Percentiles rank a stretch among this genome's conserved stretches.
These are phyloP conservation scores for Metschnikowia borealis DNA, from an alignment of 805 yeast species.

Conservation along the genomic window DNA sequence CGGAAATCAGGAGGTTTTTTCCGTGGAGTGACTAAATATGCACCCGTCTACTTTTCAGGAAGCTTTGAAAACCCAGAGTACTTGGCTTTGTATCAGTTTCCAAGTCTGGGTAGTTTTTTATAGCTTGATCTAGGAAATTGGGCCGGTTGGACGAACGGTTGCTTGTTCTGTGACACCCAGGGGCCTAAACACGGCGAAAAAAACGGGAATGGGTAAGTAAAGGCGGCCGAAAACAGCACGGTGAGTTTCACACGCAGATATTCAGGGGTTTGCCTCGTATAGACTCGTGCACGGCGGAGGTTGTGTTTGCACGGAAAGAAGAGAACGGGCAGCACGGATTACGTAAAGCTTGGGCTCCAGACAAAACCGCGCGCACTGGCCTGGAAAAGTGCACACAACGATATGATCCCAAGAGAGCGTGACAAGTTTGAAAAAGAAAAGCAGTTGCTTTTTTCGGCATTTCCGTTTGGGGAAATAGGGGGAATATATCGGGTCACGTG, in stretches of 20 bases:
- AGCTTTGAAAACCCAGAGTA: too few relatives aligned
- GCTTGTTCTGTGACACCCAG: neutral
- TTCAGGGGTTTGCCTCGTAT: neutral
- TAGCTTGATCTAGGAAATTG: too few relatives aligned
- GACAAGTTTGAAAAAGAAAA: neutral
- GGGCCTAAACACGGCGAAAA: neutral
- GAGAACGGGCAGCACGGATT: constrained; percentile 2
- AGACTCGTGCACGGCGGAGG: neutral
- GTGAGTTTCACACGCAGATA: neutral
- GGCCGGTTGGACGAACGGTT: neutral
- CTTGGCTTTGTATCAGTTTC: too few relatives aligned
- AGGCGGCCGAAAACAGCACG: neutral
- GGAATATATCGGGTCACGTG: neutral
- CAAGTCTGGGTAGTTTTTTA: too few relatives aligned
- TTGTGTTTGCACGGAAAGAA: neutral
- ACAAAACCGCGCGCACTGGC: constrained; percentile 4
- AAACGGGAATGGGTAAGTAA: neutral
- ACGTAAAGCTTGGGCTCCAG: neutral
- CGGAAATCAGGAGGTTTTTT: too few relatives aligned
- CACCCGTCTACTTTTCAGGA: too few relatives aligned
- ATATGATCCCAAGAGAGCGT: neutral
- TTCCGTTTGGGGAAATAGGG: too few relatives aligned
- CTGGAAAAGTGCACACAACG: constrained; percentile 4
- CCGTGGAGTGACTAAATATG: too few relatives aligned
- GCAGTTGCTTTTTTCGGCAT: too few relatives aligned